Base-by-base conservation (phyloP, 169 alveolate genomes). In the Eimeria nieschulzi region DNA sequence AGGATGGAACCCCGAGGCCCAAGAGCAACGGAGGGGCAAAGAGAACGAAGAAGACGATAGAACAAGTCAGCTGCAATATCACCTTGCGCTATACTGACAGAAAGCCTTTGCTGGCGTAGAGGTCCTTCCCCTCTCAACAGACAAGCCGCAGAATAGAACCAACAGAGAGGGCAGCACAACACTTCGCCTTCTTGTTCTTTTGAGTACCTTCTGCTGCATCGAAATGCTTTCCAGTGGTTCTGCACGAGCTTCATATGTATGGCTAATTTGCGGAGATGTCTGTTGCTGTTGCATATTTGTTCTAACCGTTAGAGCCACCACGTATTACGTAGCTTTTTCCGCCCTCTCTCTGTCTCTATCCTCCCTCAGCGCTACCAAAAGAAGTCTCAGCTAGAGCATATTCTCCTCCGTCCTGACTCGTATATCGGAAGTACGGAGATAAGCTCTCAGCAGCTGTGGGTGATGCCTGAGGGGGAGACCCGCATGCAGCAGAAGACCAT, bases 371-470 rank as follows among this genome's bases (percentile, higher is more conserved):
- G 98, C 64, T 99, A 99, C 94, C 98, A 98, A 95, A 98, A 98
- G 97, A 97, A 98, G 93, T 96, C 99, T 10, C 99, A 98, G 94
- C 96, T 98, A 25, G 99, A 99, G 94, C 99, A 99, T 94, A 98
- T 99, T 56, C 97, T 99, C 66, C 95, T 97, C 68, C 96, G 99
- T n/a, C 99, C 99, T 12, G 99, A 99, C 93, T 97, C 99, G 19
- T 99, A 99, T 94, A 97, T 99, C 46, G 99, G 99, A 13, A 96
- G 99, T 94, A 94, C 97, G 17, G 99, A 98, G 94, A 92, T 94
- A 82, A 97, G 97, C 91, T 97, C 97, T 55, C 98, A 97, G 90
- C 95, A 96, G 84, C 92, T 98, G 94, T 99, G 99, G 99, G 99
- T 99, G 59, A 98, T 96, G 94, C 98, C 98, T 86, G 95, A 95